Percentiles rank a stretch among this genome's conserved stretches.
Conservation (phyloP, 2,329 filamentous ascomycete genomes). For the Helotiales sp. region DNA sequence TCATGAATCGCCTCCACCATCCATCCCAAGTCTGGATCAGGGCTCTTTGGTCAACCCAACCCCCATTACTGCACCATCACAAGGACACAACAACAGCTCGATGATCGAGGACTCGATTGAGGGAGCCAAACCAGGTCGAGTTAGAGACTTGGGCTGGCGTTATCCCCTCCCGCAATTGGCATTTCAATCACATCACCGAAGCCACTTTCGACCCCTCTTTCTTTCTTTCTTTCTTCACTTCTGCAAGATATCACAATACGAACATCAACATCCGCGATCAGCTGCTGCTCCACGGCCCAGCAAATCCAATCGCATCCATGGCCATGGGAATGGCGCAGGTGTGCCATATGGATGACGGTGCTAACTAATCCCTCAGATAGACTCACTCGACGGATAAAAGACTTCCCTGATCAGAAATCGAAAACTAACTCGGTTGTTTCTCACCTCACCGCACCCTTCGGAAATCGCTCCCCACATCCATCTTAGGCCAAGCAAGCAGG, state of each 20-base stretch:
- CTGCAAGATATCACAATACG: not conserved
- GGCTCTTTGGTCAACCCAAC: not conserved
- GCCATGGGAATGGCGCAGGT: not conserved
- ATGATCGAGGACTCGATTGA: not conserved
- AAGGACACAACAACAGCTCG: not conserved
- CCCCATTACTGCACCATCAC: not conserved
- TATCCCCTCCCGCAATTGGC: constrained; percentile 11
- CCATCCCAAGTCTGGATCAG: not conserved
- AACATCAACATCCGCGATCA: not conserved
- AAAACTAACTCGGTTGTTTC: not conserved
- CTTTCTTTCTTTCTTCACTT: not conserved
- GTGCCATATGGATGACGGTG: not conserved
- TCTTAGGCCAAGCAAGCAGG: not conserved
- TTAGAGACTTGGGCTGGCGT: not conserved
- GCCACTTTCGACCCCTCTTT: not conserved
- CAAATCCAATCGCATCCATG: not conserved
- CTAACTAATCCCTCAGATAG: constrained; percentile 6
- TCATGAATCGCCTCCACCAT: constrained; percentile 9
- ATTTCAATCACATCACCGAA: not conserved
- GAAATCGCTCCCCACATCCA: not conserved
- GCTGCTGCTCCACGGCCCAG: not conserved
- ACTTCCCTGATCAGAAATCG: constrained; percentile 10
- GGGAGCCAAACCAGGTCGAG: constrained; percentile 3
- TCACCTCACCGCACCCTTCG: not conserved
- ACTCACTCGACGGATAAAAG: not conserved